Conservation (phyloP, 2,329 filamentous ascomycete genomes). For the Penicillium carneum region DNA sequence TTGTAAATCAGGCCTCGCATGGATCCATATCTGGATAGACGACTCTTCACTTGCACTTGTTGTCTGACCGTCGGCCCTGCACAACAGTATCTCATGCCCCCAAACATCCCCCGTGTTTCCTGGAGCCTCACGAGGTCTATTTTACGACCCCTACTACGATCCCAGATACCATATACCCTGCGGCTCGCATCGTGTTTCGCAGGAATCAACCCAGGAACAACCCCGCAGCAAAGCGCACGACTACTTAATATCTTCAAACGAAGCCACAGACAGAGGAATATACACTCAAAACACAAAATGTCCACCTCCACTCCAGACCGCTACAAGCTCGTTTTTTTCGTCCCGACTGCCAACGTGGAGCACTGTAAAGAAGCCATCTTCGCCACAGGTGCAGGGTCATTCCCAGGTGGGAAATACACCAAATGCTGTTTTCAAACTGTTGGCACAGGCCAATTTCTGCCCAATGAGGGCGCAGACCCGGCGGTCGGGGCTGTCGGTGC, state of each 20-base stretch:
- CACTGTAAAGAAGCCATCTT: constrained; percentile 54
- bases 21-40: not conserved
- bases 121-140: constrained; percentile 14
- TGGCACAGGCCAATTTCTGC: constrained; percentile 54
- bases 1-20: constrained; percentile 12
- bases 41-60: constrained; percentile 7
- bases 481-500: constrained; percentile 50
- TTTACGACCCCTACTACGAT: not conserved
- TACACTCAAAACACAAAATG: constrained; percentile 31
- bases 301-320: constrained; percentile 37
- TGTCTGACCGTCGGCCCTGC: constrained; percentile 8
- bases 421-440: constrained; percentile 51
- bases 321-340: constrained; percentile 56
- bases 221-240: not conserved
- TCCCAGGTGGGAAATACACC: constrained; percentile 52
- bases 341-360: constrained; percentile 50
- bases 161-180: not conserved
- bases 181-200: constrained; percentile 2
- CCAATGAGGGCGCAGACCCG: constrained; percentile 50
- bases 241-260: not conserved
- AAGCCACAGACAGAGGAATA: not conserved
- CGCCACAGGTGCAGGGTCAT: constrained; percentile 51
- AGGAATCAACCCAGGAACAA: not conserved
- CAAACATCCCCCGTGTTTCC: not conserved
- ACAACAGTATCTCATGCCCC: constrained; percentile 5